Percentiles rank a stretch among this genome's conserved stretches.
phyloP scores from a whole-genome alignment of 495 filamentous ascomycete genomes.

The Penicillium flavigenum region DNA sequence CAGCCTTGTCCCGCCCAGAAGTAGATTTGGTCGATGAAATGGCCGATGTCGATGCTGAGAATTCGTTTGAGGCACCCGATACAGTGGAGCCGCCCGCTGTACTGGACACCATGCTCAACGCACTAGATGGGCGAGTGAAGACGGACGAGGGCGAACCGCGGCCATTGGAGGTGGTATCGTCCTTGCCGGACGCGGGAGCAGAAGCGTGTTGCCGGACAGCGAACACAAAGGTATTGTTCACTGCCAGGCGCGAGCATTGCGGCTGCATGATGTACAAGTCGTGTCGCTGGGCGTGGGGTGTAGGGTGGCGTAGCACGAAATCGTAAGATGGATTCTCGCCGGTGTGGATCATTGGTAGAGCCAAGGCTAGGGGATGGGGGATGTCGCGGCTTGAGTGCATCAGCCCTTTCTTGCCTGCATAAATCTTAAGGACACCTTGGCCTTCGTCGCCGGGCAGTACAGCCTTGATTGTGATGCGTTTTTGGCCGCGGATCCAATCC shows the following conservation, averaged over 20 bases:
- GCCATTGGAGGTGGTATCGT: slow-evolving; percentile 42
- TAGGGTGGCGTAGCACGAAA: slow-evolving; percentile 90
- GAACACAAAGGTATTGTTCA: slow-evolving; percentile 98
- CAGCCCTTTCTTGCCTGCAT: slow-evolving; percentile 87
- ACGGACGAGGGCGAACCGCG: slow-evolving; percentile 61
- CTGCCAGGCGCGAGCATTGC: slow-evolving; percentile 78
- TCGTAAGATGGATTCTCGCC: slow-evolving; percentile 93
- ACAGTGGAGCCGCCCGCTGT: slow-evolving; percentile 41
- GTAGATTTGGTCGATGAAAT: slow-evolving; percentile 55
- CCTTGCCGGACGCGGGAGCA: slow-evolving; percentile 48
- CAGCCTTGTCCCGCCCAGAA: slow-evolving; percentile 70
- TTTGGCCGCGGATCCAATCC: slow-evolving; percentile 83
- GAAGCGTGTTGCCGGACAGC: slow-evolving; percentile 90
- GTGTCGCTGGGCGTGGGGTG: slow-evolving; percentile 92
- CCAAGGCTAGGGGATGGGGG: slow-evolving; percentile 85
- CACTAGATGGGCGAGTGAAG: slow-evolving; percentile 71
- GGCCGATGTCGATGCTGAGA: slow-evolving; percentile 48
- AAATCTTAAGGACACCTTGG: slow-evolving; percentile 85
- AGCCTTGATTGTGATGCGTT: slow-evolving; percentile 90
- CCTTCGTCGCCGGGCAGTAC: slow-evolving; percentile 88
- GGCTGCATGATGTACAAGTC: slow-evolving; percentile 96
- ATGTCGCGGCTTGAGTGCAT: slow-evolving; percentile 96
- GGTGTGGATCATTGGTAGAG: slow-evolving; percentile 85
- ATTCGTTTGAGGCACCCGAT: slow-evolving; percentile 44
- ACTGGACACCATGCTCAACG: slow-evolving; percentile 73